phyloP scores from a whole-genome alignment of 202 grass and related monocot genomes.

The Panicum hallii region DNA sequence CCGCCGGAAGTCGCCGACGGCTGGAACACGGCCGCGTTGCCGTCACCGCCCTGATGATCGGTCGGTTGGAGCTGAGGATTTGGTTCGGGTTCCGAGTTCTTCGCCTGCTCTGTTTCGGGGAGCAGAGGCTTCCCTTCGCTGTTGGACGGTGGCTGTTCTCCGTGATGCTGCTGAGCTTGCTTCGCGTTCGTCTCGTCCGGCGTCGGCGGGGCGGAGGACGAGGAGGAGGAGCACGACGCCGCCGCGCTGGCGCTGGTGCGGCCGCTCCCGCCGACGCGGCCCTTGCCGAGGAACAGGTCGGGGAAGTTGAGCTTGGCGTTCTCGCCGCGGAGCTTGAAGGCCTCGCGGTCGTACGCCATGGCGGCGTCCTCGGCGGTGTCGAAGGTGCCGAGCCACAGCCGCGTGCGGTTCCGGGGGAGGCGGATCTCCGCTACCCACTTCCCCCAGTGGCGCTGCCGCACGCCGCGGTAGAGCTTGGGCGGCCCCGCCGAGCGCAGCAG shows the following conservation, averaged over 20 bases:
- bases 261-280: conserved; percentile 56
- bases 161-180: conserved; percentile 30
- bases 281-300: conserved; percentile 76
- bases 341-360: conserved; percentile 94
- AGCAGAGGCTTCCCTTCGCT: conserved; percentile 30
- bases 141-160: background rate
- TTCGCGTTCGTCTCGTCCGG: conserved; percentile 36
- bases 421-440: conserved; percentile 99
- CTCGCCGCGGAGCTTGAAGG: conserved; percentile 87
- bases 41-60: conserved; percentile 33
- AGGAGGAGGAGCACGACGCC: conserved; percentile 53
- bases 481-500: conserved; percentile 45
- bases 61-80: conserved; percentile 26
- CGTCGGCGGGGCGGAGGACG: conserved; percentile 52
- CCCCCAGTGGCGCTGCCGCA: conserved; percentile 97
- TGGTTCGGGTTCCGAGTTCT: conserved; percentile 24
- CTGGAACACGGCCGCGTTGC: conserved; percentile 43
- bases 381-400: conserved; percentile 99
- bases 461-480: conserved; percentile 87
- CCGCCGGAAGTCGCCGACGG: conserved; percentile 35
- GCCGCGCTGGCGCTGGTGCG: conserved; percentile 56
- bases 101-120: conserved; percentile 41
- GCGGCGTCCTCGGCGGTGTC: conserved; percentile 98
- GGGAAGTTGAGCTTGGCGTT: conserved; percentile 97
- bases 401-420: conserved; percentile 83